Evolutionary conservation across 495 filamentous ascomycete genomes (phyloP), one percentile per base, ranked within the genome.

Genomic region (Penicillium coffeae): DNA sequence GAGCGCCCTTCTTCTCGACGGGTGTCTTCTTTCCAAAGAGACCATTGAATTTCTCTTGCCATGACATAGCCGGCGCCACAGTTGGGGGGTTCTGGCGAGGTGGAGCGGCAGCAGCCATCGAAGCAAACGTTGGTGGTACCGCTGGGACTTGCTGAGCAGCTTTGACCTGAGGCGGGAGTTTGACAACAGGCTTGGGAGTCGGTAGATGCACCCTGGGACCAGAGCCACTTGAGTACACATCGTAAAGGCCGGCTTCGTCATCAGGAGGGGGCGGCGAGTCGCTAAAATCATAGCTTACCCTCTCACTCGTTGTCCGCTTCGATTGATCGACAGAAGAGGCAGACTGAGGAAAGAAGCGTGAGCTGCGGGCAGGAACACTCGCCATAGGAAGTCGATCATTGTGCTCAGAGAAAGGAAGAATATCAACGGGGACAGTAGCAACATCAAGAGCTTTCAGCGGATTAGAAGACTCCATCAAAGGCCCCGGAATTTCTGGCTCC

Each of bases 21-120:
- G 71, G 64, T 0, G 69, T 62, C 34, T 75, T 72, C 57, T 87
- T 89, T 19, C 81, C 79, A 10, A 91, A 76, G 9, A 92, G 78
- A 43, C 64, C 79, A 57, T 89, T 85, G 61, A 92, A 83, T 60
- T 78, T 83, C 42, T 86, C 82, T 59, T 90, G 87, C 87, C 87
- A 92, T 8, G 72, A 70, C 2, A 72, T 65, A 8, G 65, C 63
- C 19, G 61, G 65, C 13, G 64, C 58, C 2, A 50, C 41, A 20
- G 52, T 60, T 14, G 52, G 44, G 4, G 43, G 36, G 2, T 38
- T 39, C 21, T 45, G 45, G 2, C 56, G 69, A 33, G 68, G 62
- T 9, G 72, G 60, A 3, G 75, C 71, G 18, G 75, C 71, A 20
- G 77, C 74, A 14, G 73, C 77, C 60, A 77, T 77, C 1, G 79